A percentile compares a stretch with the other conserved stretches of the same genome.
phyloP scores from a whole-genome alignment of 1,284 basidiomycete species.

The Golubevia pallescens region DNA sequence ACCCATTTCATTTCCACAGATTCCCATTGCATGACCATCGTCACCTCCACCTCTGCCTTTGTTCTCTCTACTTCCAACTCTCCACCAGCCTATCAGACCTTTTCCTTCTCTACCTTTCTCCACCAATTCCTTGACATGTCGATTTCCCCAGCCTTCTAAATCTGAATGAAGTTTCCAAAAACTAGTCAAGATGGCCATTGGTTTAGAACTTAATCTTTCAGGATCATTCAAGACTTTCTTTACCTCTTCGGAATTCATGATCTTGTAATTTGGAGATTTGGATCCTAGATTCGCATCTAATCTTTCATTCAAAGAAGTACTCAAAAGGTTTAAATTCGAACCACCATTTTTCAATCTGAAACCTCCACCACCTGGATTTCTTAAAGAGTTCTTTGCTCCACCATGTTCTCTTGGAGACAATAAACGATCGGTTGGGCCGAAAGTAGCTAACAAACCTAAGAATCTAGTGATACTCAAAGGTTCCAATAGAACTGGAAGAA shows the following conservation, averaged over 20 bases:
- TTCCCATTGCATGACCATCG: constrained; percentile 26
- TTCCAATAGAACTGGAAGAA: constrained; percentile 31
- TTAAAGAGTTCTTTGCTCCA: constrained; percentile 16
- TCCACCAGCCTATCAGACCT: constrained; percentile 44
- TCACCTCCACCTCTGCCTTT: constrained; percentile 28
- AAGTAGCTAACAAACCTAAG: constrained; percentile 26
- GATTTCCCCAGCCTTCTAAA: constrained; percentile 30
- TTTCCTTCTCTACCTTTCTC: constrained; percentile 20
- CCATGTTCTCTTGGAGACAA: constrained; percentile 27
- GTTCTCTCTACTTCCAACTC: constrained; percentile 22
- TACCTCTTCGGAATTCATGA: constrained; percentile 9
- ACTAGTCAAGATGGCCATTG: constrained; percentile 33
- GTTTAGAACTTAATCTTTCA: constrained; percentile 18
- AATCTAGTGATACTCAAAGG: constrained; percentile 28
- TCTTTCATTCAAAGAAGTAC: constrained; percentile 29
- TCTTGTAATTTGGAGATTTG: constrained; percentile 21
- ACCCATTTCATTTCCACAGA: constrained; percentile 33
- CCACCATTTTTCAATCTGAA: constrained; percentile 30
- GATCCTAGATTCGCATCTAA: constrained; percentile 33
- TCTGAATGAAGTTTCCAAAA: constrained; percentile 44
- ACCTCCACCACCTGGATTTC: constrained; percentile 30
- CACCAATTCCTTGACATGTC: constrained; percentile 23
- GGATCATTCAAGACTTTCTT: background rate
- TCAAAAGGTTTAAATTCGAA: constrained; percentile 21
- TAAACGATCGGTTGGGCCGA: constrained; percentile 28